These are phyloP conservation scores for Pseudogymnoascus sp. DNA, from an alignment of 2,329 filamentous ascomycete species.

Conservation along the genomic window DNA sequence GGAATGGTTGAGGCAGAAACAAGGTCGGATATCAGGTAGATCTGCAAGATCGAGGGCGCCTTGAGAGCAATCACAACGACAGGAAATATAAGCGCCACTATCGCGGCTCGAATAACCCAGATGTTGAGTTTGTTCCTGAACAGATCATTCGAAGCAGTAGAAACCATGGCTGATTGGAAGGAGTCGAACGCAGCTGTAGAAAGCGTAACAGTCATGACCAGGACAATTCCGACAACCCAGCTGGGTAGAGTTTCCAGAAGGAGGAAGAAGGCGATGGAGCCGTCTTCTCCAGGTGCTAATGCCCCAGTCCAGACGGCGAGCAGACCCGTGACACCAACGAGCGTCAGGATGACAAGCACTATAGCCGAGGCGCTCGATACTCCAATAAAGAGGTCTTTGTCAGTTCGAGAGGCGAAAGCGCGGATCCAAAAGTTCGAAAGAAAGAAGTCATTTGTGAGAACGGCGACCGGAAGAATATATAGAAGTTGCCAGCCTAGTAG, in stretches of 20 bases:
- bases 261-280: constrained; percentile 66
- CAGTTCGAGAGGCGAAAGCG: constrained; percentile 70
- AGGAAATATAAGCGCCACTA: constrained; percentile 67
- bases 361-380: constrained; percentile 57
- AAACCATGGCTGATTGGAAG: constrained; percentile 76
- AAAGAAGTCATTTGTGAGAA: constrained; percentile 82
- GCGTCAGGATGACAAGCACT: constrained; percentile 60
- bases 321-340: constrained; percentile 66
- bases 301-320: constrained; percentile 73
- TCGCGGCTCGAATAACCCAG: constrained; percentile 61
- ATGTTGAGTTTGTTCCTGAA: constrained; percentile 75
- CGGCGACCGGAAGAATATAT: constrained; percentile 74
- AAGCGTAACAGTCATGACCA: constrained; percentile 72
- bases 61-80: constrained; percentile 66
- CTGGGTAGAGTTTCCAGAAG: constrained; percentile 62
- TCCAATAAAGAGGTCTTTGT: constrained; percentile 70
- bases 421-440: constrained; percentile 78
- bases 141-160: constrained; percentile 74
- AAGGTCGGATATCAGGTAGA: constrained; percentile 75
- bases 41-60: constrained; percentile 67
- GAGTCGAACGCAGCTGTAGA: constrained; percentile 74
- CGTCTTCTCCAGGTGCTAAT: constrained; percentile 52
- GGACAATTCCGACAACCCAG: constrained; percentile 75
- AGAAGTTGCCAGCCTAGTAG: constrained; percentile 77
- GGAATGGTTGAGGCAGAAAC: constrained; percentile 71